Evolutionary conservation across 225 moss, liverwort and hornwort species (phyloP).

Genomic region (Pseudoscleropodium purum): DNA sequence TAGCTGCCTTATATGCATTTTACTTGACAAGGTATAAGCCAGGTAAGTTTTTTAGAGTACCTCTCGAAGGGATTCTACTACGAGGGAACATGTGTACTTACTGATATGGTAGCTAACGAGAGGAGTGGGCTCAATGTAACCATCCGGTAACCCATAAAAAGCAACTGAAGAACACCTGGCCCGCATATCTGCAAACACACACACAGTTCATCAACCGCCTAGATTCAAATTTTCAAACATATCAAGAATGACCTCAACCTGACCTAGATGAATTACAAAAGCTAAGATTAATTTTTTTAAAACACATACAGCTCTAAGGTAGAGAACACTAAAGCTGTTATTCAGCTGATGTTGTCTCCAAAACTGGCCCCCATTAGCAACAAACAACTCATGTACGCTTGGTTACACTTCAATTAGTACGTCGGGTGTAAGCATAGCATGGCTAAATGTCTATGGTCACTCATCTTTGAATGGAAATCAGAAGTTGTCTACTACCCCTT

Average conservation of each 20-base stretch:
- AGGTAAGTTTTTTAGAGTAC: neutral
- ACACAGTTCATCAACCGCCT: neutral
- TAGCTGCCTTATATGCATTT: neutral
- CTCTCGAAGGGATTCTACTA: neutral
- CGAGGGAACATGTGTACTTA: constrained; percentile 14
- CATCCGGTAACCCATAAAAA: constrained; percentile 87
- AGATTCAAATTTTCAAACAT: neutral
- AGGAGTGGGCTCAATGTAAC: constrained; percentile 73
- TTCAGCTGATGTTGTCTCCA: neutral
- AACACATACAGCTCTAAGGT: too few relatives aligned
- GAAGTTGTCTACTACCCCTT: neutral
- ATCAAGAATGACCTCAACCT: neutral
- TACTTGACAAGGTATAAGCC: neutral
- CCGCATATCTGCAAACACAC: constrained; percentile 63
- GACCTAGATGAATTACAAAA: neutral
- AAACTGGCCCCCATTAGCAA: neutral
- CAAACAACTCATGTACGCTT: neutral
- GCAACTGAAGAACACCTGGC: constrained; percentile 77
- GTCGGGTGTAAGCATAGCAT: neutral
- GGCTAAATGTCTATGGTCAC: neutral
- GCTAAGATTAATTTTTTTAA: neutral
- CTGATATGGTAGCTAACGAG: constrained; percentile 75
- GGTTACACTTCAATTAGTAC: neutral
- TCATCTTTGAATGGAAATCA: neutral
- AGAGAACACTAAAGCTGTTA: neutral